These are phyloP conservation scores for Colletotrichum acutatum DNA, from an alignment of 2,329 filamentous ascomycete genomes.

Conservation along the genomic window DNA sequence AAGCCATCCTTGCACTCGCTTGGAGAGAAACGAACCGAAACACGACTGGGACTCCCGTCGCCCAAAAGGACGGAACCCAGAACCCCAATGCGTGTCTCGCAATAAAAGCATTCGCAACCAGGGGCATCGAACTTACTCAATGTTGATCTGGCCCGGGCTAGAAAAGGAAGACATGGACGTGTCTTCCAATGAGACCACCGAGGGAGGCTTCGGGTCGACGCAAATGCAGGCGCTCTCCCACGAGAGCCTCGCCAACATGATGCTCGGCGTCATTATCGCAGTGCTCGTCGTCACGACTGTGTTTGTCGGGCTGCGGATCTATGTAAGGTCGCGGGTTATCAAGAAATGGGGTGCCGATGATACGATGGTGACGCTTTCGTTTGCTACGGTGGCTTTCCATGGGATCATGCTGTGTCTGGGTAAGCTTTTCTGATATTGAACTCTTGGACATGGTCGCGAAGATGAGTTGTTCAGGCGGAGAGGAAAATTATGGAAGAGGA, in stretches of 20 bases:
- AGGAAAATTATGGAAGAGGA: background rate
- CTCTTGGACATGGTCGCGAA: background rate
- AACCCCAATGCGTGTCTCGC: background rate
- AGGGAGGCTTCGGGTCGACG: background rate
- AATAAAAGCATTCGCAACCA: background rate
- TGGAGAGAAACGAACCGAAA: background rate
- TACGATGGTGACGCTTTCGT: conserved; percentile 9
- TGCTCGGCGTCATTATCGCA: conserved; percentile 4
- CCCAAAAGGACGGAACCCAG: background rate
- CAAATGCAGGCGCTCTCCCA: background rate
- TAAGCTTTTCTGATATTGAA: background rate
- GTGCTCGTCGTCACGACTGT: background rate
- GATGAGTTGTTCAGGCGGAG: background rate
- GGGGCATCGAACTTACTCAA: background rate
- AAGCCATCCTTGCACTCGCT: too few species aligned
- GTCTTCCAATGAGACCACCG: background rate
- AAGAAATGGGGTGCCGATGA: conserved; percentile 42
- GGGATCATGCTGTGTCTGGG: conserved; percentile 30
- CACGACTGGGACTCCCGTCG: background rate
- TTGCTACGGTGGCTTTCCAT: conserved; percentile 30
- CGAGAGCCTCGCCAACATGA: background rate
- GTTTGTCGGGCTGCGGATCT: conserved; percentile 30
- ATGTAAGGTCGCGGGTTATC: conserved; percentile 40
- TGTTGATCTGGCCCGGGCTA: conserved; percentile 12
- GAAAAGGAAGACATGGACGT: conserved; percentile 1